Evolutionary conservation across 2,329 filamentous ascomycete genomes (phyloP), one percentile per base, ranked within the genome.

Genomic region (Macrophomina phaseolina): DNA sequence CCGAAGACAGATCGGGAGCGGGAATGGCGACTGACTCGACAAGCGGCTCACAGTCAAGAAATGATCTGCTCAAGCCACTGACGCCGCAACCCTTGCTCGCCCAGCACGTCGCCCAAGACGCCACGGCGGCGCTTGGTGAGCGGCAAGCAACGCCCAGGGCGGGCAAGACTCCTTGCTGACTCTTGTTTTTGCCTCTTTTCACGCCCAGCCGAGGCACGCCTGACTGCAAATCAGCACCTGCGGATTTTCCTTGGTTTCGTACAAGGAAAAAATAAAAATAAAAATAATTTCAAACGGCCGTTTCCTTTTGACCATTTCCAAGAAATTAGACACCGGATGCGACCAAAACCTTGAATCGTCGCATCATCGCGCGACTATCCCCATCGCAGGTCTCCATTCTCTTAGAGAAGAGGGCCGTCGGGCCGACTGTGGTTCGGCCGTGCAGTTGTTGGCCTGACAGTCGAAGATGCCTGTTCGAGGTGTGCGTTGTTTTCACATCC

Each of bases 11-110:
- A 62, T 62, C 58, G 58, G 56, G 52, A 18, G 52, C 52, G 42
- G 49, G 53, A 6, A 23, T 30, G 23, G 12, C 55, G 18, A 42
- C 58, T 62, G 58, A 62, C 58, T 49, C 58, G 58, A 11, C 11
- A 30, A 12, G 42, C 30, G 30, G 30, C 18, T 36, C 56, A 32
- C 42, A 32, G 56, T 45, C 62, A 65, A 56, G 63, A 46, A 65
- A 48, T 18, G 63, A 65, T 65, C 63, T 28, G 36, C 38, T 23
- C 62, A 64, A 64, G 62, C 62, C 62, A 55, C 62, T 64, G 63
- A 65, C 63, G 63, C 28, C 63, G 30, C 42, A 49, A 23, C 42
- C 32, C 18, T 18, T 23, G 28, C 34, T n/a, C 11, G 8, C 38
- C 14, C 8, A 14, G 45, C 45, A n/a, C 45, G 6, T n/a, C 8